These are phyloP conservation scores for Aspergillus novofumigatus DNA, from an alignment of 2,329 filamentous ascomycete species.

Conservation along the genomic window DNA sequence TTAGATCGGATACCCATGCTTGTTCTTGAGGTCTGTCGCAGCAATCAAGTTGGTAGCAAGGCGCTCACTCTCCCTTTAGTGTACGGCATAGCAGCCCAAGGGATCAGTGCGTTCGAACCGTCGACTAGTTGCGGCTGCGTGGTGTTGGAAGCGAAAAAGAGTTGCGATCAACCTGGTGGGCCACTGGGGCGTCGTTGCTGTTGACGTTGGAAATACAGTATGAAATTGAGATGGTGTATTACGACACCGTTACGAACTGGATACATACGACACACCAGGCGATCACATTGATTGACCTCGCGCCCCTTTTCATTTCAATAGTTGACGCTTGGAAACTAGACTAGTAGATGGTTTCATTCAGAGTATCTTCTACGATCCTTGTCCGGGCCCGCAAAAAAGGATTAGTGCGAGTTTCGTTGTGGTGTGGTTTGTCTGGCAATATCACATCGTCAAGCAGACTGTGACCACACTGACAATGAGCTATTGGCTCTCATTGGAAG, in stretches of 20 bases:
- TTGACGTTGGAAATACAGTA: not conserved
- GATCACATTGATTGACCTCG: not conserved
- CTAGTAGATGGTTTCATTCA: not conserved
- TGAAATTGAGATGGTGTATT: not conserved
- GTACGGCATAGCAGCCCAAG: not conserved
- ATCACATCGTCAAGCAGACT: not conserved
- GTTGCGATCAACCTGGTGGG: not conserved
- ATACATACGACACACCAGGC: not conserved
- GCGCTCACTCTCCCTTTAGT: not conserved
- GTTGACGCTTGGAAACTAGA: not conserved
- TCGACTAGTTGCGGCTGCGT: not conserved
- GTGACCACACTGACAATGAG: not conserved
- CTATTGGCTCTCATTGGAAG: conserved; percentile 9
- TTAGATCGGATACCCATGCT: not conserved
- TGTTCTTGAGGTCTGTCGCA: not conserved
- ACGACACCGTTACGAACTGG: not conserved
- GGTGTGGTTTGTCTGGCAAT: not conserved
- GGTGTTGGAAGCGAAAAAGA: not conserved
- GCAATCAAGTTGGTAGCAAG: not conserved
- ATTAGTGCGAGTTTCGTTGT: not conserved
- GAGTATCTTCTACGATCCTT: not conserved
- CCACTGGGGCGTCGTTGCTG: not conserved
- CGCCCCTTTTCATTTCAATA: not conserved
- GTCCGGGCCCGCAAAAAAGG: not conserved
- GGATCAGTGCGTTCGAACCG: not conserved